These are phyloP conservation scores for Aspergillus pseudoterreus DNA, from an alignment of 2,329 filamentous ascomycete species.

Conservation along the genomic window DNA sequence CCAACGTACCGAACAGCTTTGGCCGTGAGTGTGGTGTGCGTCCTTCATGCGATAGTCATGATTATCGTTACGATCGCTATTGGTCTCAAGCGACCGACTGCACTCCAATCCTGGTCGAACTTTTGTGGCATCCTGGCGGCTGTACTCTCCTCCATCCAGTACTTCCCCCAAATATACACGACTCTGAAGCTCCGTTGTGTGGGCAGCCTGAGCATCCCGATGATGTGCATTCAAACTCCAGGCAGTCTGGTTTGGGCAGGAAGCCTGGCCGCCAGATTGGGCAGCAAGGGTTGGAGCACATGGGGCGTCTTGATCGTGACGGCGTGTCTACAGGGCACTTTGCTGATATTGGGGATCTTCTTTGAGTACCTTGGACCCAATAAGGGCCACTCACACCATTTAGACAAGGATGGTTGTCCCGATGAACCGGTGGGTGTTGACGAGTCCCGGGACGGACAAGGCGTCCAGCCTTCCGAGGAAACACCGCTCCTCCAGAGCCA, in stretches of 20 bases:
- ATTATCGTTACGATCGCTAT: constrained; percentile 63
- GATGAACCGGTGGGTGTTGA: constrained; percentile 6
- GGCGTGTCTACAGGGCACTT: constrained; percentile 74
- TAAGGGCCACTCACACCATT: constrained; percentile 40
- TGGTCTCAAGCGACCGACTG: constrained; percentile 57
- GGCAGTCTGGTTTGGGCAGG: constrained; percentile 86
- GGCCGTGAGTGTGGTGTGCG: constrained; percentile 66
- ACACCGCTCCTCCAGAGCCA: constrained; percentile 32
- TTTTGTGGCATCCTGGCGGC: constrained; percentile 76
- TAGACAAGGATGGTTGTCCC: constrained; percentile 16
- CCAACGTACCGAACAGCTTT: constrained; percentile 77
- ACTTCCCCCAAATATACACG: constrained; percentile 90
- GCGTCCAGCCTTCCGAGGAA: constrained; percentile 28
- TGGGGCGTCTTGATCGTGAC: constrained; percentile 92
- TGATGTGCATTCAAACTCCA: constrained; percentile 98
- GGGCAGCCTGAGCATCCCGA: constrained; percentile 87
- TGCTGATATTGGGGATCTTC: constrained; percentile 75
- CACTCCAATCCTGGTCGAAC: constrained; percentile 78
- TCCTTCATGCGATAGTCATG: constrained; percentile 71
- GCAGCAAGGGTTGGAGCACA: constrained; percentile 83
- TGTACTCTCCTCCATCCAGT: constrained; percentile 78
- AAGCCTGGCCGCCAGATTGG: constrained; percentile 76
- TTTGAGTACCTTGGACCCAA: constrained; percentile 52
- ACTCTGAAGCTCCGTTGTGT: constrained; percentile 83
- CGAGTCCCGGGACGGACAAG: constrained; percentile 12